Percentiles rank a stretch among this genome's conserved stretches.
Evolutionary conservation across 805 yeast genomes (phyloP).

Genomic region (Yarrowia sp.): DNA sequence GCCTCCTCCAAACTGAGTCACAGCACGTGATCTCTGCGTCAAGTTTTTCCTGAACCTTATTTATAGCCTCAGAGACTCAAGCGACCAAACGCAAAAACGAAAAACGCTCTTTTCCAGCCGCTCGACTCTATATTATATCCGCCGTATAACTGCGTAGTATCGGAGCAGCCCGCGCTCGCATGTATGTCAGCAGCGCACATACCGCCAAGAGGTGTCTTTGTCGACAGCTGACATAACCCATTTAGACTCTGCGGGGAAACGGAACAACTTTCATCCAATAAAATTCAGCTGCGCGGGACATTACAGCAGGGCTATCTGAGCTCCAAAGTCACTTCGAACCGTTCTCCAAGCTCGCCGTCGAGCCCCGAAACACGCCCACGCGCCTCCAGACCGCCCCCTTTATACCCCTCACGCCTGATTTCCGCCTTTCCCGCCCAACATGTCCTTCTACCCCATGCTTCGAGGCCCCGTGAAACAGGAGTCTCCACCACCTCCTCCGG

Average conservation of each 20-base stretch:
- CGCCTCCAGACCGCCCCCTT: background rate
- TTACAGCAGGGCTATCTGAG: background rate
- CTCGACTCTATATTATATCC: too few relatives aligned
- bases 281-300: slow-evolving; percentile 7
- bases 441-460: slow-evolving; percentile 19
- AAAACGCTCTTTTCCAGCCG: too few relatives aligned
- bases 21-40: slow-evolving; percentile 1
- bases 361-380: too few relatives aligned
- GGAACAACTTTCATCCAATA: slow-evolving; percentile 25
- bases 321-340: too few relatives aligned
- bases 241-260: slow-evolving; percentile 20
- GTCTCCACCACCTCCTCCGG: slow-evolving; percentile 13
- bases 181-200: too few relatives aligned
- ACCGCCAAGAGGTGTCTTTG: too few relatives aligned
- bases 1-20: background rate
- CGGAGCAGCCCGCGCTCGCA: too few relatives aligned
- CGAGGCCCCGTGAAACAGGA: slow-evolving; percentile 10
- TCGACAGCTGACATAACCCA: too few relatives aligned
- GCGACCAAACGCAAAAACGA: background rate
- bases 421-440: background rate
- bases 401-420: background rate
- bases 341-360: too few relatives aligned
- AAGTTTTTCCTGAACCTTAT: slow-evolving; percentile 4
- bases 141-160: too few relatives aligned
- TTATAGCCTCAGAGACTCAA: background rate